phyloP scores from a whole-genome alignment of 179 eudicot species.

The Heliamphora pulchella region DNA sequence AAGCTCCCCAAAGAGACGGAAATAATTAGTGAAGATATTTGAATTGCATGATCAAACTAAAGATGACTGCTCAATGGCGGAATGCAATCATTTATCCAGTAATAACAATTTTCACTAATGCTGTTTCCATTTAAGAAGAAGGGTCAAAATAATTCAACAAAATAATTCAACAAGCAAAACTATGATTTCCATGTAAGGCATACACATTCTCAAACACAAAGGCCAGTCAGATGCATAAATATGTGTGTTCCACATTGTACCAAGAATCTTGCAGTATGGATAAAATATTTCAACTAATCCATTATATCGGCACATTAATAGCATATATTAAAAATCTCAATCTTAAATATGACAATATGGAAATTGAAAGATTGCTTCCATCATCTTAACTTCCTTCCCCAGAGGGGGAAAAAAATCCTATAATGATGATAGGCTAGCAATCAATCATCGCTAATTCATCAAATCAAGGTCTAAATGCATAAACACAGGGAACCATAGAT shows the following conservation, averaged over 20 bases:
- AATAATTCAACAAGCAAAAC: background rate
- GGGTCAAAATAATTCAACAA: too few species aligned
- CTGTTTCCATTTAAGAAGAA: too few species aligned
- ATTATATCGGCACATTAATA: background rate
- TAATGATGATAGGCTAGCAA: background rate
- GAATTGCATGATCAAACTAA: background rate
- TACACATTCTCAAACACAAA: slow-evolving; percentile 9
- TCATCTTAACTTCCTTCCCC: background rate
- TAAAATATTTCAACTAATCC: background rate
- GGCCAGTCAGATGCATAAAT: slow-evolving; percentile 10
- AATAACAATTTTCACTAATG: too few species aligned
- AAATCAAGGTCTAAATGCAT: background rate
- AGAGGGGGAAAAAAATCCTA: background rate
- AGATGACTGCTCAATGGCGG: background rate
- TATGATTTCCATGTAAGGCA: background rate
- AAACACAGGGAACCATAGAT: background rate
- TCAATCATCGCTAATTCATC: background rate
- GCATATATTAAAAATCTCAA: background rate
- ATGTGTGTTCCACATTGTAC: background rate
- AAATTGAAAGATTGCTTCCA: background rate
- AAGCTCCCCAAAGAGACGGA: background rate
- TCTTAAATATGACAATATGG: background rate
- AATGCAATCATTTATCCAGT: too few species aligned
- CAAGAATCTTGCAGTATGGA: background rate
- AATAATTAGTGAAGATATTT: background rate